A percentile compares a stretch with the other conserved stretches of the same genome.
phyloP scores from a whole-genome alignment of 2,329 filamentous ascomycete species.

The Trichoderma asperellum region DNA sequence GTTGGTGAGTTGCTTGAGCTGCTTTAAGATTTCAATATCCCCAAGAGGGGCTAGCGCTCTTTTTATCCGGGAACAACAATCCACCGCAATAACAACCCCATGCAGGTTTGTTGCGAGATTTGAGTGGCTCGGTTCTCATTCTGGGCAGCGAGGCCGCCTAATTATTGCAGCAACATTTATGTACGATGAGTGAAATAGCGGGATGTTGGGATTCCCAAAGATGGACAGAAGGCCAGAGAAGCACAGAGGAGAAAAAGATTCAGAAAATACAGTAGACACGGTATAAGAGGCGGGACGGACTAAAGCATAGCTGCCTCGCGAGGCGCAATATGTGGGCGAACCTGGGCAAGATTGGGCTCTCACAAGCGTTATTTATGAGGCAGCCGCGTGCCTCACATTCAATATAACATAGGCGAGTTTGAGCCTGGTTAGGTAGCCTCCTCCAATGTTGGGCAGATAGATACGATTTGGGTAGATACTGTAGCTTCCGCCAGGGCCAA shows the following conservation, averaged over 20 bases:
- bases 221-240: not conserved
- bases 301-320: not conserved
- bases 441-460: not conserved
- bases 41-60: not conserved
- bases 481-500: not conserved
- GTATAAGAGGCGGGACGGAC: not conserved
- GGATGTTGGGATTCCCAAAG: not conserved
- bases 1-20: not conserved
- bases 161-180: not conserved
- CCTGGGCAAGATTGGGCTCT: not conserved
- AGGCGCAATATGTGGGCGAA: not conserved
- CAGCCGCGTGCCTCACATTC: not conserved
- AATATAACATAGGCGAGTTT: not conserved
- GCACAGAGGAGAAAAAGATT: not conserved
- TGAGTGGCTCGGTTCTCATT: not conserved
- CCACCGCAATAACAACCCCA: constrained; percentile 19
- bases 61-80: constrained; percentile 1
- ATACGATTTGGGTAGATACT: not conserved
- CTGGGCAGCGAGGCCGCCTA: not conserved
- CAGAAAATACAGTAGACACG: not conserved
- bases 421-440: not conserved
- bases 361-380: not conserved
- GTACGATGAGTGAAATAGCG: not conserved
- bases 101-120: constrained; percentile 2
- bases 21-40: constrained; percentile 8